phyloP scores from a whole-genome alignment of 768 basidiomycete genomes.

The Sistotremastrum niveocremeum region DNA sequence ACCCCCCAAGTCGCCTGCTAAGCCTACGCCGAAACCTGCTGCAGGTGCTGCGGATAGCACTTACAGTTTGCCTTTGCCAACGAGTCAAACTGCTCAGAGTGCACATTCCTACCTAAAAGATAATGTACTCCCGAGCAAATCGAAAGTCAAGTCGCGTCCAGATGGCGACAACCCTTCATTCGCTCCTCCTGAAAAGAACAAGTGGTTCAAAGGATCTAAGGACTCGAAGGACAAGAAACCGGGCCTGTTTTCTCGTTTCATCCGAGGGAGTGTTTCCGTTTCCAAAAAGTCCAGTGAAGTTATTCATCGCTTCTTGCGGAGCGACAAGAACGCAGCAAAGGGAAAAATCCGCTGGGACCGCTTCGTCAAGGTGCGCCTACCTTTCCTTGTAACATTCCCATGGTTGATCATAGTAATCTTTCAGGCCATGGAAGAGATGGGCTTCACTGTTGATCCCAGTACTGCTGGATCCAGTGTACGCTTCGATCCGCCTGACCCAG shows the following conservation, averaged over 20 bases:
- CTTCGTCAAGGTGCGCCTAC: conserved; percentile 47
- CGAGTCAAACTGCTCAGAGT: conserved; percentile 48
- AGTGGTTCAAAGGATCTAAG: conserved; percentile 34
- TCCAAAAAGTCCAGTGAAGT: conserved; percentile 39
- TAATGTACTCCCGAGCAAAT: conserved; percentile 35
- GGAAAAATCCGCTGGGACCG: conserved; percentile 67
- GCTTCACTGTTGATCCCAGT: conserved; percentile 57
- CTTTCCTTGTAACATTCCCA: neutral
- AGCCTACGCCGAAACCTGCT: conserved; percentile 7
- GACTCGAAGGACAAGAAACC: conserved; percentile 43
- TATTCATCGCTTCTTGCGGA: conserved; percentile 54
- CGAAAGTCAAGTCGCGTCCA: conserved; percentile 59
- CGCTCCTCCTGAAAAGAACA: conserved; percentile 27
- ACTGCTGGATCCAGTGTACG: conserved; percentile 76
- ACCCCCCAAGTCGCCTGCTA: conserved; percentile 2
- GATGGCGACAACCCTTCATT: conserved; percentile 38
- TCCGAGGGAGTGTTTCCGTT: conserved; percentile 2
- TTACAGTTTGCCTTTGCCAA: conserved; percentile 26
- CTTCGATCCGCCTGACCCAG: conserved; percentile 56
- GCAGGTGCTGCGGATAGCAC: conserved; percentile 9
- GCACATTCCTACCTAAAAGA: conserved; percentile 53
- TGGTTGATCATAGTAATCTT: neutral
- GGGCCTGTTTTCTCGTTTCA: conserved; percentile 9
- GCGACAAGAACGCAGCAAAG: conserved; percentile 39
- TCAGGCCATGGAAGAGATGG: conserved; percentile 68